Base-by-base conservation (phyloP, 257 asterid species). In the Solanum chilense region DNA sequence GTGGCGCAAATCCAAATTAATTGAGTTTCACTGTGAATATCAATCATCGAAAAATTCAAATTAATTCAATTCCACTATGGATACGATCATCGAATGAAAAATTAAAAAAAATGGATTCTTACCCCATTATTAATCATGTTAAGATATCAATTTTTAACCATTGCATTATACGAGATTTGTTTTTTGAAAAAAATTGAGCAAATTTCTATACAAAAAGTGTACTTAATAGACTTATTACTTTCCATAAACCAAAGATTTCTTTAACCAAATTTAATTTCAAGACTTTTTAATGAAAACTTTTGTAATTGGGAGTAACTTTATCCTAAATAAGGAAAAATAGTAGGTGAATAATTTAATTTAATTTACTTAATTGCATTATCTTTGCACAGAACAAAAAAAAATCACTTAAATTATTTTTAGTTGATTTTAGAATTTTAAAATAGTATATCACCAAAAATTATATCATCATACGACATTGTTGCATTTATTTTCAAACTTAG, bases 41-140 rank as follows among this genome's bases (percentile, higher is more conserved):
- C 2, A 1, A 23, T 52, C 23, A 1, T 16, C 10, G 3, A 52
- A 52, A 6, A 52, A 52, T 52, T 2, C 18, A 52, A 0, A 52
- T 6, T 52, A 16, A 52, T 52, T 16, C 23, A 1, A 0, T 0
- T 52, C 3, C n/a, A 52, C 0, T 16, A 0, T 52, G 23, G 4
- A 52, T 52, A 52, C 7, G 1, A 23, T 52, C 62, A 0, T 18
- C 10, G 3, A 52, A 52, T 23, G 62, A 0, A 52, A 52, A 16
- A 6, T n/a, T 16, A 2, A 15, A 45, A 45, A 47, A 47, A 47
- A 1, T 56, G n/a, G 0, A 20, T 56, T 18, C 21, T 11, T 68
- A 68, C 21, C 14, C 39, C 75, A 29, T 68, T 12, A 68, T 9
- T 25, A 29, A 29, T 68, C 75, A 29, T 3, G 23, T 68, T 7